Percentiles rank a stretch among this genome's conserved stretches.
Evolutionary conservation across 805 yeast genomes (phyloP).

Genomic region (Lachancea mirantina): DNA sequence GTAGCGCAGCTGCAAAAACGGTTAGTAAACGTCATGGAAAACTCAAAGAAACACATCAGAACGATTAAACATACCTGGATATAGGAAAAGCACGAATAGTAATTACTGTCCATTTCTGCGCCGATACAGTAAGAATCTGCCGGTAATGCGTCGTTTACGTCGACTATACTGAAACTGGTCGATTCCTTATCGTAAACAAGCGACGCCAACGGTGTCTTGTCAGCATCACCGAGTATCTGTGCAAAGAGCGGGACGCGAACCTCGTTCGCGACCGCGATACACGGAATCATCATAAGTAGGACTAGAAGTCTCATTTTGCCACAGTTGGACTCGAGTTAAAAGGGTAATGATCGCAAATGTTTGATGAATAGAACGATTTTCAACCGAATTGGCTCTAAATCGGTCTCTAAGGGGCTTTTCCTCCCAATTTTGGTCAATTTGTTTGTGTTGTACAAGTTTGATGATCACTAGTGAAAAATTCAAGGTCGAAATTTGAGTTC

Average conservation of each 20-base stretch:
- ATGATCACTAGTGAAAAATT: no score
- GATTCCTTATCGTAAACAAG: slow-evolving; percentile 6
- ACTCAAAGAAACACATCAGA: no score
- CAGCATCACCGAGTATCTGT: slow-evolving; percentile 6
- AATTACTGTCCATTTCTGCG: slow-evolving; percentile 12
- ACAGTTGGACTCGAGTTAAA: no score
- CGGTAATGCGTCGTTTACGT: slow-evolving; percentile 4
- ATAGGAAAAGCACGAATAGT: slow-evolving; percentile 21
- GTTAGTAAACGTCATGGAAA: slow-evolving; percentile 4
- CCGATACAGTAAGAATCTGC: slow-evolving; percentile 19
- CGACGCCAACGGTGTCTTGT: slow-evolving; percentile 7
- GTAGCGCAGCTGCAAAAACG: slow-evolving; percentile 3
- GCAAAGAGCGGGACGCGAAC: slow-evolving; percentile 7
- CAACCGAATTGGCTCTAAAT: no score
- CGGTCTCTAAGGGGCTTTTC: no score
- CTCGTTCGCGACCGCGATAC: slow-evolving; percentile 3
- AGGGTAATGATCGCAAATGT: no score
- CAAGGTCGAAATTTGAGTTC: no score
- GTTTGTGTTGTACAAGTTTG: no score
- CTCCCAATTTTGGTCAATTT: no score
- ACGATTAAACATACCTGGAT: slow-evolving; percentile 13
- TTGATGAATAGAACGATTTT: no score
- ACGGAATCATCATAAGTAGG: neutral
- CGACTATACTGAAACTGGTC: slow-evolving; percentile 2
- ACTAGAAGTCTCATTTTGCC: slow-evolving; percentile 4